Evolutionary conservation across 306 rosid species (phyloP).

Genomic region (Cicer pinnatifidum): DNA sequence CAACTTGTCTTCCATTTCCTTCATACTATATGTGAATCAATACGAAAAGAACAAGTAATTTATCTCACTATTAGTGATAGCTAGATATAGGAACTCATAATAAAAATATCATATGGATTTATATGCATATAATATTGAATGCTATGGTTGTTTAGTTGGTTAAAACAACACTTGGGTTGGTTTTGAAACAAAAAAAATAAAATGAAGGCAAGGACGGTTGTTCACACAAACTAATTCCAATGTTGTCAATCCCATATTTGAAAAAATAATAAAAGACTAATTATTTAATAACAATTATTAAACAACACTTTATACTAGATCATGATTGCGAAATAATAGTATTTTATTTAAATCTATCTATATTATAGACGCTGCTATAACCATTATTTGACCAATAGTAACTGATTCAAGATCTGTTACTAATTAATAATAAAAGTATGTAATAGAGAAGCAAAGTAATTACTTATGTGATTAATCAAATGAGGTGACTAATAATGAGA

Average conservation of each 20-base stretch:
- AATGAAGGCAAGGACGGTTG: constrained; percentile 23
- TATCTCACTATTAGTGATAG: constrained; percentile 7
- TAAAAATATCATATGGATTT: constrained; percentile 8
- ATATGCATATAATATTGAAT: not conserved
- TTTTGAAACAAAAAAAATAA: constrained; percentile 2
- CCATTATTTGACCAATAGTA: not conserved
- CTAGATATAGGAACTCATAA: not conserved
- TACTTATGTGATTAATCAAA: constrained; percentile 33
- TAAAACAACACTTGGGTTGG: constrained; percentile 19
- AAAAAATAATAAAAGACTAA: too few relatives aligned
- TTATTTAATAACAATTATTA: too few relatives aligned
- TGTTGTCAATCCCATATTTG: too few relatives aligned
- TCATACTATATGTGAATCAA: constrained; percentile 27
- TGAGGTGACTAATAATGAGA: constrained; percentile 13
- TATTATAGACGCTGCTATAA: too few relatives aligned
- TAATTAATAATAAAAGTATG: constrained; percentile 40
- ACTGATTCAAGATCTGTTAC: constrained; percentile 23
- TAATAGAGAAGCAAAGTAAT: constrained; percentile 42
- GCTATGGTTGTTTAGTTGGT: constrained; percentile 29
- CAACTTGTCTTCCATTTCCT: not conserved
- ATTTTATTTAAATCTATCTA: too few relatives aligned
- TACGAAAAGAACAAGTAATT: not conserved
- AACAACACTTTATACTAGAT: too few relatives aligned
- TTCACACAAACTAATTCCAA: not conserved
- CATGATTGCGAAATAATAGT: too few relatives aligned